Evolutionary conservation across 768 basidiomycete genomes (phyloP).

Genomic region (Omphalotus guepiniiformis): DNA sequence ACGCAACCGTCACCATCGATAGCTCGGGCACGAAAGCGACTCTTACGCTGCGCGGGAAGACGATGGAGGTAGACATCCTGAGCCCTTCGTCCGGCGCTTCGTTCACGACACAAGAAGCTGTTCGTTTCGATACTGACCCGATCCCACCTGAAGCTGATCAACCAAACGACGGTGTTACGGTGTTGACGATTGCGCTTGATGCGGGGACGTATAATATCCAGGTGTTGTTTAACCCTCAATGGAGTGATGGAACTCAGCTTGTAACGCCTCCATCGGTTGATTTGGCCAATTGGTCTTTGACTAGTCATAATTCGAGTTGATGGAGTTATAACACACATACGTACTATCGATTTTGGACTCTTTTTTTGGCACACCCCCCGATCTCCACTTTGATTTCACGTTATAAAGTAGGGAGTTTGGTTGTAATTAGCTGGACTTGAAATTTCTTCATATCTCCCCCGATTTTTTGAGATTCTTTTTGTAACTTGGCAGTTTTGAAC

Average conservation of each 20-base stretch:
- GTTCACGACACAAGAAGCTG: constrained; percentile 54
- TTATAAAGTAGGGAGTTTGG: no score
- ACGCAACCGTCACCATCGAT: constrained; percentile 61
- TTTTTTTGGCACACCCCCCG: no score
- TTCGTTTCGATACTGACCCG: constrained; percentile 55
- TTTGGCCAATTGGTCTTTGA: constrained; percentile 71
- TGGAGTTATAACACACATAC: no score
- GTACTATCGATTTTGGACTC: no score
- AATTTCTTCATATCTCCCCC: no score
- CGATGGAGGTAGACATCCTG: constrained; percentile 60
- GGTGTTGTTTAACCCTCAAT: constrained; percentile 93
- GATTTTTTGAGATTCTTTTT: no score
- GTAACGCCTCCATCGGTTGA: constrained; percentile 70
- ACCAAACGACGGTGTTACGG: constrained; percentile 72
- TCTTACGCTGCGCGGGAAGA: constrained; percentile 65
- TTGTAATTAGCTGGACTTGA: no score
- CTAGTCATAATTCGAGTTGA: constrained; percentile 72
- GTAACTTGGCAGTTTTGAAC: no score
- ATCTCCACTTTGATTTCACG: no score
- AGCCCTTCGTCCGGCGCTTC: constrained; percentile 62
- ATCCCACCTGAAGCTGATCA: constrained; percentile 65
- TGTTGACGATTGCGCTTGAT: constrained; percentile 66
- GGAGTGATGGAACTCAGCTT: constrained; percentile 52
- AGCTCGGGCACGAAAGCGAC: constrained; percentile 64
- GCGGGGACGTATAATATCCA: constrained; percentile 76